Base-by-base conservation (phyloP, 176 grass and related monocot species). In the Cenchrus americanus region DNA sequence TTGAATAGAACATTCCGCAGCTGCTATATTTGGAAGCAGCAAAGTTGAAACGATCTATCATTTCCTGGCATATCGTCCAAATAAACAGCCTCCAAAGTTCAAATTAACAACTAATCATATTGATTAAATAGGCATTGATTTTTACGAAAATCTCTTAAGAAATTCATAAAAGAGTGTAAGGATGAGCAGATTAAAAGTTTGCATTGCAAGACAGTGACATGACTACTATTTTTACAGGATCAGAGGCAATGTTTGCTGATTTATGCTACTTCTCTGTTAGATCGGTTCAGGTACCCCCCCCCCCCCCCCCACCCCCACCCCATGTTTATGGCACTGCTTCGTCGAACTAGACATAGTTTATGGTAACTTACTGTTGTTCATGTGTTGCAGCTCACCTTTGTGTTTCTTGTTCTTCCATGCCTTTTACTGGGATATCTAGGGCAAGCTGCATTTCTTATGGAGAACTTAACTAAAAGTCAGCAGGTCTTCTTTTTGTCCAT, bases 191-290 rank as follows among this genome's bases (percentile, higher is more conserved):
- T 13, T 32, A 62, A 63, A 49, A 48, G 0, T 62, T 63, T 78
- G 13, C 15, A 32, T 78, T 26, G 12, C 26, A 63, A 86, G 22
- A 62, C 82, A 78, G 46, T 86, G 43, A 77, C 54, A 26, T 46
- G 42, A 74, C 51, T 69, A 8, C 13, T 51, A 10, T 69, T 83
- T 85, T 85, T 92, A 77, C 91, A 99, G 96, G 96, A 66, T 96
- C 96, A 26, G 96, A 99, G 69, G 93, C 96, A 79, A 99, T 99
- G 96, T 99, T 99, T 96, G 96, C 96, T 27, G 93, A 99, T 89
- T 90, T 99, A 67, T 99, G 96, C 85, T 99, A 96, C 85, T 99
- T 96, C 86, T 99, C 96, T 76, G 93, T 96, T 79, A 93, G 83
- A 86, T 99, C 93, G 78, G 89, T 99, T 76, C 96, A 99, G 93